Conservation (phyloP, 2,329 filamentous ascomycete species). For the Penicillium fuscoglaucum region DNA sequence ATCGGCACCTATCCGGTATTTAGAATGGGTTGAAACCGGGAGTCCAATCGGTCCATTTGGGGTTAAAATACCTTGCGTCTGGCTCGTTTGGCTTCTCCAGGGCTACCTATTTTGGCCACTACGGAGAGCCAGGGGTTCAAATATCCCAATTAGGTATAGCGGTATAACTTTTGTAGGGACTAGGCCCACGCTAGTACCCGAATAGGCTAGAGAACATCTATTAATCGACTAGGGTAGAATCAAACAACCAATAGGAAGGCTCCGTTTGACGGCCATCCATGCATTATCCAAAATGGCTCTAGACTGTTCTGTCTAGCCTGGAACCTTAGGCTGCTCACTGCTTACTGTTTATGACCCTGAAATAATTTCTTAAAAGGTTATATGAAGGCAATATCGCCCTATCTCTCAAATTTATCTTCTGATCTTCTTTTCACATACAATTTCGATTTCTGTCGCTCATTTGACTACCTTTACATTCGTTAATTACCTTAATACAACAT, state of each 20-base stretch:
- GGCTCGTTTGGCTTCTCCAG: neutral
- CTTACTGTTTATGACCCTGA: neutral
- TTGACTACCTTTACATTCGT: constrained; percentile 1
- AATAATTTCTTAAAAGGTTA: neutral
- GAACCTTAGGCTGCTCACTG: neutral
- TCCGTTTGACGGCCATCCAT: neutral
- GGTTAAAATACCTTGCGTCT: neutral
- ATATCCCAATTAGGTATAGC: neutral
- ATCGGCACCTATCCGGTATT: neutral
- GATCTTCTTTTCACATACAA: neutral
- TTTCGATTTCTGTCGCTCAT: neutral
- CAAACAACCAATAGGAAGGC: neutral
- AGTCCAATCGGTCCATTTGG: neutral
- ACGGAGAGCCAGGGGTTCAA: neutral
- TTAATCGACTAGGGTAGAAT: neutral
- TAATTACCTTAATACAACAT: neutral
- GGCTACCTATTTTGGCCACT: neutral
- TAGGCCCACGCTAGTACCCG: neutral
- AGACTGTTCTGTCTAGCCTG: neutral
- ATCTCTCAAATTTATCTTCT: neutral
- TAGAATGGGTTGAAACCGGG: neutral
- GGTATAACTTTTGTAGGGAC: neutral
- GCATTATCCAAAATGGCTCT: neutral
- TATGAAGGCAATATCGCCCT: neutral
- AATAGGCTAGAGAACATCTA: neutral